Evolutionary conservation across 2,329 filamentous ascomycete genomes (phyloP).

Genomic region (Penicillium sp.): DNA sequence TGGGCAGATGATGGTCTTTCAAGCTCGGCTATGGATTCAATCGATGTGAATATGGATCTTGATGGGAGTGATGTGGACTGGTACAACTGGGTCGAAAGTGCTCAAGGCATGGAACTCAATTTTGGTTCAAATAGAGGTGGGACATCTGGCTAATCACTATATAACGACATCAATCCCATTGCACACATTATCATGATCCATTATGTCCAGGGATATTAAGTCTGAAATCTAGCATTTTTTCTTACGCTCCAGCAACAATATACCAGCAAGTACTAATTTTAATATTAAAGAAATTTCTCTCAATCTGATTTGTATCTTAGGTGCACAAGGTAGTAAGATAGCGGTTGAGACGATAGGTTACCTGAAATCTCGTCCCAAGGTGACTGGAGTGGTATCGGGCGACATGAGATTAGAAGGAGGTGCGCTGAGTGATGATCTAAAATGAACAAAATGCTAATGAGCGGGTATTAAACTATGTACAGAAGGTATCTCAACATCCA

Average conservation of each 20-base stretch:
- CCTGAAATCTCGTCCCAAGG: too few relatives aligned
- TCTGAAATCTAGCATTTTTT: too few relatives aligned
- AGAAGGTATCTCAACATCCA: neutral
- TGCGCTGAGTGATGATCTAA: neutral
- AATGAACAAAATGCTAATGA: neutral
- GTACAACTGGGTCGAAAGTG: slow-evolving; percentile 42
- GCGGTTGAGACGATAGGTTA: too few relatives aligned
- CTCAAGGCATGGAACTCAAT: slow-evolving; percentile 26
- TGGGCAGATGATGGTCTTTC: slow-evolving; percentile 17
- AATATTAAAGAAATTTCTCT: too few relatives aligned
- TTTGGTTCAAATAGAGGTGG: neutral
- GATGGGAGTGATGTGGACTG: slow-evolving; percentile 38
- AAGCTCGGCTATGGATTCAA: neutral
- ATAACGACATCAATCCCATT: neutral
- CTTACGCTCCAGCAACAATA: too few relatives aligned
- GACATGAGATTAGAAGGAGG: too few relatives aligned
- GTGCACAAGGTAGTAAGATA: too few relatives aligned
- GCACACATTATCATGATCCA: neutral
- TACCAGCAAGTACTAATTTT: too few relatives aligned
- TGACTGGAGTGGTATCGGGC: too few relatives aligned
- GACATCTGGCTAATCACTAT: neutral
- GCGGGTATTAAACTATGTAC: neutral
- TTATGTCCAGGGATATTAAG: too few relatives aligned
- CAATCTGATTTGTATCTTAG: too few relatives aligned
- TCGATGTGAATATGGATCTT: slow-evolving; percentile 26